Conservation (phyloP, 208 protist species). For the Wallacemonas sp. region DNA sequence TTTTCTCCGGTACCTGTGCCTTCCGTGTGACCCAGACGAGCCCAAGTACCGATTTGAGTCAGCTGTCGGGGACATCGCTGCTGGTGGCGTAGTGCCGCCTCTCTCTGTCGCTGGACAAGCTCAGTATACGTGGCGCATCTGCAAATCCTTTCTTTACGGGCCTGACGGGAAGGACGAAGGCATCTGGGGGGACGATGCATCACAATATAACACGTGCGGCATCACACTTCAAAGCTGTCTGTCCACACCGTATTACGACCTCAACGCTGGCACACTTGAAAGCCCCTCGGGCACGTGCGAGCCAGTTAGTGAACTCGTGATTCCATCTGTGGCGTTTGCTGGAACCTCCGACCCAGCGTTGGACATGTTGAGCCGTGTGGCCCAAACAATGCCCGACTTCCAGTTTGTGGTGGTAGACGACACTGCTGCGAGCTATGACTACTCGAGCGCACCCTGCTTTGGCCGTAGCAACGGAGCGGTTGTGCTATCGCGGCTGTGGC, state of each 20-base stretch:
- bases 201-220: constrained; percentile 42
- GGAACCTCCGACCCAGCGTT: constrained; percentile 25
- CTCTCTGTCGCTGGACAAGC: constrained; percentile 20
- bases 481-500: too few relatives aligned
- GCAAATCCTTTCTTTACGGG: constrained; percentile 56
- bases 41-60: constrained; percentile 49
- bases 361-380: constrained; percentile 25
- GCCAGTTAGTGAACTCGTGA: constrained; percentile 22
- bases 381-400: constrained; percentile 43
- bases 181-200: constrained; percentile 34
- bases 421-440: constrained; percentile 31
- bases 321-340: constrained; percentile 34
- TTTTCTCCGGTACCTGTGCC: constrained; percentile 43
- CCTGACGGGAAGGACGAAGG: constrained; percentile 15
- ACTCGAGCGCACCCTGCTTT: constrained; percentile 43
- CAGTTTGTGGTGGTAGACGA: constrained; percentile 54
- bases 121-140: constrained; percentile 56
- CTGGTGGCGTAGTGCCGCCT: constrained; percentile 44
- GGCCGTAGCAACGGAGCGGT: constrained; percentile 18
- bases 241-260: constrained; percentile 38
- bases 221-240: constrained; percentile 33
- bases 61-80: constrained; percentile 34
- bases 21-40: constrained; percentile 48
- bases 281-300: background rate
- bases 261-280: constrained; percentile 15